Base-by-base conservation (phyloP, 2,329 filamentous ascomycete species). In the Aspergillus sp. region DNA sequence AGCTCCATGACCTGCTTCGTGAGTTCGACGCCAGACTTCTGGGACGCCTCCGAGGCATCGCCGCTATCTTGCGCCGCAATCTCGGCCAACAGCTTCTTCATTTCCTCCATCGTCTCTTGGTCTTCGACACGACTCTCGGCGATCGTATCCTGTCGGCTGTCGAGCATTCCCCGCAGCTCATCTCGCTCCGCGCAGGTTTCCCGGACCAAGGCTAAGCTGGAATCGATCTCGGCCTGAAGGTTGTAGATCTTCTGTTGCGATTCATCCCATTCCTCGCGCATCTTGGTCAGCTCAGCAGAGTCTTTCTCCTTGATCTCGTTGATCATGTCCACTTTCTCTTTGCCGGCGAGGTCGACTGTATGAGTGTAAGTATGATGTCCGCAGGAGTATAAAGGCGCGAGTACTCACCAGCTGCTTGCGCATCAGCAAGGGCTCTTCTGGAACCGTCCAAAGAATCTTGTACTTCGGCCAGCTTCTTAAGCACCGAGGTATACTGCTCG, bases 1-100 rank as follows among this genome's bases (percentile, higher is more conserved):
- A 81, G 76, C 23, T 78, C 79, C n/a, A 75, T 76, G 36, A 76
- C 77, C 57, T 73, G 71, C 50, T 71, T 73, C 17, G 72, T 61
- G 40, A 76, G 66, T 47, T 75, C 71, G 34, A 69, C 63, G 38
- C 65, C 67, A 11, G 71, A 71, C 51, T 72, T 67, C 47, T 72
- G 65, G 10, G 67, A 55, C 25, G 62, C 58, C 36, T 71, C 68
- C 2, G 64, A 59, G 9, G 62, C 60, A 41, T 70, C 64, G 11
- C 61, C 66, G 19, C 63, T 68, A 17, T 69, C 66, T 42, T 68
- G 65, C 20, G 64, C 67, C n/a, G 69, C 67, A 53, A 75, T 67
- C 50, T 74, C 71, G 16, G 71, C 67, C 34, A 76, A 64, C 16
- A 74, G 62, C 55, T 59, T 67, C 55, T 74, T 71, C 67, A 75